Evolutionary conservation across 164 flowering plant species (phyloP), one percentile per base, ranked within the genome.

Genomic region (Stephania japonica): DNA sequence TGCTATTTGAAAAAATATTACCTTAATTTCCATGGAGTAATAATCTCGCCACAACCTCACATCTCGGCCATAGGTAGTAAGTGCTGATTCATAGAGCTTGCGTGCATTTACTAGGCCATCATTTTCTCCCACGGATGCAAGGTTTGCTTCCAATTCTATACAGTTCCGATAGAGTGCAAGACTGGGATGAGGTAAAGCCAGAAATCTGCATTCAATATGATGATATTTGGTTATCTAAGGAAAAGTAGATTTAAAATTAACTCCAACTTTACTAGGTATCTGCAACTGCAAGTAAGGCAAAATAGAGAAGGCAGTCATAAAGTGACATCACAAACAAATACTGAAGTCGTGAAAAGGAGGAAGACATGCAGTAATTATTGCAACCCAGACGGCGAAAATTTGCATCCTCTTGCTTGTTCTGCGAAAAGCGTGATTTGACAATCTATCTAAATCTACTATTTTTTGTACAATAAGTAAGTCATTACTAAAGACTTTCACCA

Each of bases 101-200:
- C 98, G 84, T 4, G 86, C 94, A 83, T 88, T 87, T 73, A 23
- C 75, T 66, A 95, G 90, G 74, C 85, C 79, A 42, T 79, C 83
- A 72, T 82, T 83, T 62, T 85, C 85, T 32, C 96, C 94, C 69
- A 68, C 68, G 64, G 81, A 81, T 67, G 94, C 91, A 71, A 91
- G 94, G 76, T 86, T 90, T 32, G 74, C 63, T 78, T 93, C 98
- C 86, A 91, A 78, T 75, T 91, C 95, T 43, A 95, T 93, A 81
- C 97, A 90, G 21, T 73, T 84, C 78, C 78, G 81, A 72, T 84
- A 90, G 50, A 83, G 18, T 27, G 85, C 82, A 67, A 89, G 88
- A 73, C 93, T 94, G 24, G 97, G 97, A 65, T 70, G 97, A 72
- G 97, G 98, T 71, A 83, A 80, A 49, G 88, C 83, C 42, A 93